A percentile compares a stretch with the other conserved stretches of the same genome.
phyloP scores from a whole-genome alignment of 768 basidiomycete genomes.

The Heimioporus sp. region DNA sequence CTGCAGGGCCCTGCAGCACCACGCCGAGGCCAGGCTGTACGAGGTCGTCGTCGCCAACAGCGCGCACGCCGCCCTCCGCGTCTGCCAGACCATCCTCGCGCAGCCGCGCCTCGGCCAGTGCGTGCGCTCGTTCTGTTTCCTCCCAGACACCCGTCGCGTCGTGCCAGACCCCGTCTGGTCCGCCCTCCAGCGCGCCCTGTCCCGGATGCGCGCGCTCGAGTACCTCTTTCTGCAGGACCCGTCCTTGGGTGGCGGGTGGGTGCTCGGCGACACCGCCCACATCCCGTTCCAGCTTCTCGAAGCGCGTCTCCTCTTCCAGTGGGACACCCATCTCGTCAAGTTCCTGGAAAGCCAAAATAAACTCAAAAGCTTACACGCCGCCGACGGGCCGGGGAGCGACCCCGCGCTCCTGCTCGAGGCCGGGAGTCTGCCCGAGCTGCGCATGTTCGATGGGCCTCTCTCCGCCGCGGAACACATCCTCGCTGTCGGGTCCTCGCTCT shows the following conservation, averaged over 20 bases:
- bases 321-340: constrained; percentile 44
- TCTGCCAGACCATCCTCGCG: constrained; percentile 38
- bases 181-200: constrained; percentile 41
- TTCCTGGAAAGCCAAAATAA: constrained; percentile 50
- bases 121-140: constrained; percentile 45
- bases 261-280: constrained; percentile 34
- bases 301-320: constrained; percentile 45
- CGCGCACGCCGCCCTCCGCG: constrained; percentile 32
- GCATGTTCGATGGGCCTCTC: constrained; percentile 45
- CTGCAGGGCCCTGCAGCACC: constrained; percentile 45
- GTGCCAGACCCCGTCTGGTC: constrained; percentile 42
- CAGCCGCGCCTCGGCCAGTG: constrained; percentile 37
- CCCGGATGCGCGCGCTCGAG: constrained; percentile 44
- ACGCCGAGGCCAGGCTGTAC: constrained; percentile 50
- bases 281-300: constrained; percentile 49
- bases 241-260: too few species aligned
- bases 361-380: constrained; percentile 38
- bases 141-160: constrained; percentile 27
- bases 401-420: constrained; percentile 23
- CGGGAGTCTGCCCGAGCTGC: constrained; percentile 40
- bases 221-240: constrained; percentile 40
- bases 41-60: constrained; percentile 38
- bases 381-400: constrained; percentile 17
- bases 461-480: constrained; percentile 41
- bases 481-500: constrained; percentile 34